A percentile compares a stretch with the other conserved stretches of the same genome.
phyloP scores from a whole-genome alignment of 1,284 basidiomycete species.

The Cystobasidiaceae sp. region DNA sequence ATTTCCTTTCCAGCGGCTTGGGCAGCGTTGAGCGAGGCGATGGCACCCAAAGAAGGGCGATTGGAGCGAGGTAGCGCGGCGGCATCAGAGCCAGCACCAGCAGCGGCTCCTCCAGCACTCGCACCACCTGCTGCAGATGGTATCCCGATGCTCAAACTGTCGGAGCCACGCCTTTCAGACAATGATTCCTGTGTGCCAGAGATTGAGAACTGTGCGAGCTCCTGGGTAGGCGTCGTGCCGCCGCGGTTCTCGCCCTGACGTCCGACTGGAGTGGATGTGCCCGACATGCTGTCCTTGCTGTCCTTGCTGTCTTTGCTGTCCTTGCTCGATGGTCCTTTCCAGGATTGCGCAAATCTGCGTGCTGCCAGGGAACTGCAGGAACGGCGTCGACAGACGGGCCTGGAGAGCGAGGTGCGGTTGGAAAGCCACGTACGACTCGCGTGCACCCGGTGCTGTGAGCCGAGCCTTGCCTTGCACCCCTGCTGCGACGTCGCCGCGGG shows the following conservation, averaged over 20 bases:
- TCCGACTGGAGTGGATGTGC: neutral
- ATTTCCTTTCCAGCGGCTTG: slow-evolving; percentile 6
- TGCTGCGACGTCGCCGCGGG: no score
- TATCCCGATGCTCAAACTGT: slow-evolving; percentile 23
- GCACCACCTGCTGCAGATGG: neutral
- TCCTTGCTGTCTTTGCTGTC: no score
- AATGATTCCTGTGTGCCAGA: slow-evolving; percentile 3
- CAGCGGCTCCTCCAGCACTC: no score
- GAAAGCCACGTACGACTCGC: no score
- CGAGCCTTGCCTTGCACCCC: no score
- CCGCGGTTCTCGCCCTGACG: neutral
- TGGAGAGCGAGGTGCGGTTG: no score
- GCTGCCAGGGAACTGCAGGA: no score
- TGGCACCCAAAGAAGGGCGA: neutral
- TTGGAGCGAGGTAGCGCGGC: neutral
- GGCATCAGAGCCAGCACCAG: neutral
- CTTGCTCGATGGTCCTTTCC: no score
- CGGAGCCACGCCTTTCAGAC: slow-evolving; percentile 19
- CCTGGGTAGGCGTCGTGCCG: slow-evolving; percentile 8
- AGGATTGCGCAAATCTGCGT: no score
- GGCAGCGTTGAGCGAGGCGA: slow-evolving; percentile 8
- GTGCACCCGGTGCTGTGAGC: no score
- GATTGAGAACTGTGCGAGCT: neutral
- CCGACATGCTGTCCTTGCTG: no score
- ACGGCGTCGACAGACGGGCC: no score